These are phyloP conservation scores for Pseudogymnoascus sp. DNA, from an alignment of 2,329 filamentous ascomycete species.

Conservation along the genomic window DNA sequence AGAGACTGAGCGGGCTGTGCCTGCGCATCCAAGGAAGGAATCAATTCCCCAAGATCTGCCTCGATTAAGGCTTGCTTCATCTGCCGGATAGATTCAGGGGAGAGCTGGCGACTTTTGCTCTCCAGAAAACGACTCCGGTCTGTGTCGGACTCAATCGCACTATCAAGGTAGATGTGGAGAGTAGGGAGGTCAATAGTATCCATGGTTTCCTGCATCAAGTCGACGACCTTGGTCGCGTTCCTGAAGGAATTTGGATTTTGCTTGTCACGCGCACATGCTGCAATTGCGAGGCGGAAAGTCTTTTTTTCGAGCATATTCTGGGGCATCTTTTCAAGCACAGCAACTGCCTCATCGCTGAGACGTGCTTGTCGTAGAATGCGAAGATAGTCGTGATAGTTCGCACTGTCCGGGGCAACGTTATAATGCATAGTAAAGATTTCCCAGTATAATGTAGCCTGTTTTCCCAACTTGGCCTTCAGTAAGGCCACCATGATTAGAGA, in stretches of 20 bases:
- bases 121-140: constrained; percentile 34
- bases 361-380: constrained; percentile 58
- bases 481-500: constrained; percentile 63
- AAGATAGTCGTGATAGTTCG: constrained; percentile 64
- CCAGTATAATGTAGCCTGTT: constrained; percentile 72
- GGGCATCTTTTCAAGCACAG: constrained; percentile 51
- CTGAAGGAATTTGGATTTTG: constrained; percentile 63
- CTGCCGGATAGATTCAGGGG: neutral
- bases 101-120: constrained; percentile 1
- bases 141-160: constrained; percentile 39
- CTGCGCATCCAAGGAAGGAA: constrained; percentile 15
- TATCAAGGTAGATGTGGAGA: constrained; percentile 49
- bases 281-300: constrained; percentile 66
- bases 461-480: constrained; percentile 49
- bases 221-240: constrained; percentile 57
- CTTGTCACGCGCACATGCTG: constrained; percentile 66
- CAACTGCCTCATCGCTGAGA: constrained; percentile 53
- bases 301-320: constrained; percentile 36
- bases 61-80: neutral
- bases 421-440: constrained; percentile 55
- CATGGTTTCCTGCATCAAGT: constrained; percentile 48
- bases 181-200: constrained; percentile 42
- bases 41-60: neutral
- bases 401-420: constrained; percentile 60
- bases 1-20: neutral